Conservation (phyloP, 192 early-diverging fungal genomes). For the Anaeromyces robustus region DNA sequence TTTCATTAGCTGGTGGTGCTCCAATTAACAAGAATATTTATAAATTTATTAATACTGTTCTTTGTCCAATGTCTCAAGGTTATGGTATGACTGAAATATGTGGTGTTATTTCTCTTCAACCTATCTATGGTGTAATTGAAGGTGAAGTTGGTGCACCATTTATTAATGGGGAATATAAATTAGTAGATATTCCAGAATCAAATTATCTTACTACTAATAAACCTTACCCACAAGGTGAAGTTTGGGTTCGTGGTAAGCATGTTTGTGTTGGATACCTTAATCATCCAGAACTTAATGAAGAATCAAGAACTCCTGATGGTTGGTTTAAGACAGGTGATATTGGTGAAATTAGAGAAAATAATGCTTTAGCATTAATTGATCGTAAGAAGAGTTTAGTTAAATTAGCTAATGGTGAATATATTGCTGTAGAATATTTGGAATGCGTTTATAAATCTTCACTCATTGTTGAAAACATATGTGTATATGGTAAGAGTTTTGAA, state of each 20-base stretch:
- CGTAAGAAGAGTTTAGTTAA: conserved; percentile 90
- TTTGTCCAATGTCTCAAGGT: conserved; percentile 75
- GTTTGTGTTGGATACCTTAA: conserved; percentile 71
- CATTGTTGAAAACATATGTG: conserved; percentile 62
- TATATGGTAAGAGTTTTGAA: conserved; percentile 29
- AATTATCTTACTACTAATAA: conserved; percentile 38
- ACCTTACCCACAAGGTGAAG: conserved; percentile 45
- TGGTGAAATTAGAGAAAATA: conserved; percentile 64
- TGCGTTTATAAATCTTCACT: conserved; percentile 62
- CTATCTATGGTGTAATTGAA: not conserved
- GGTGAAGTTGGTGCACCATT: conserved; percentile 61
- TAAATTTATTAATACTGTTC: conserved; percentile 53
- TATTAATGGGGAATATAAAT: conserved; percentile 58
- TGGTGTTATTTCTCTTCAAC: conserved; percentile 24
- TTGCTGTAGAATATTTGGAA: conserved; percentile 90
- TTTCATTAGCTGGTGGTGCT: conserved; percentile 75
- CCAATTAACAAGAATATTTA: conserved; percentile 74
- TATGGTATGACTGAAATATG: conserved; percentile 76
- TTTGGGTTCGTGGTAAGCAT: conserved; percentile 67
- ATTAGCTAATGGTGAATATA: conserved; percentile 76
- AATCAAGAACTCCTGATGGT: conserved; percentile 54
- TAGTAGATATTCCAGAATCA: conserved; percentile 54
- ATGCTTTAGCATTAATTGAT: conserved; percentile 73
- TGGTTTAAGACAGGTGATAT: conserved; percentile 87
- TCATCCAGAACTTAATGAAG: conserved; percentile 42